Conservation (phyloP, 129 eudicot species). For the Saposhnikovia divaricata region DNA sequence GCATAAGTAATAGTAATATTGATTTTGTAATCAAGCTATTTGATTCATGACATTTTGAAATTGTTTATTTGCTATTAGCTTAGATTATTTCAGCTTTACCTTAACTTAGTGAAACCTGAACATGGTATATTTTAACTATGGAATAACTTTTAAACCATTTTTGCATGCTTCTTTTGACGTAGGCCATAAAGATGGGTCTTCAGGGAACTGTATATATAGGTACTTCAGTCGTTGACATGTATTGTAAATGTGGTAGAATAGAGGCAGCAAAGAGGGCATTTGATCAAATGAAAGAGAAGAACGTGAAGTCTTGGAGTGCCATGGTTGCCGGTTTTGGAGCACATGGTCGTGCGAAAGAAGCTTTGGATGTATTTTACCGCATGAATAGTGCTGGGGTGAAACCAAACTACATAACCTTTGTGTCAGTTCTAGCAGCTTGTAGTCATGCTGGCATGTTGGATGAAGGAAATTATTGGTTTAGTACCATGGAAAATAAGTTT, state of each 20-base stretch:
- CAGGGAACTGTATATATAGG: constrained; percentile 39
- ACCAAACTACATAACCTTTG: constrained; percentile 38
- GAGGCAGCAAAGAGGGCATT: constrained; percentile 37
- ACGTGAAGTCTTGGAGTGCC: constrained; percentile 45
- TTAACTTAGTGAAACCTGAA: background rate
- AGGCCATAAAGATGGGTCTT: constrained; percentile 37
- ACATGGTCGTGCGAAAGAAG: constrained; percentile 38
- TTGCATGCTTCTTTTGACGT: background rate
- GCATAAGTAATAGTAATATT: background rate
- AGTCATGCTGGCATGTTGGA: constrained; percentile 40
- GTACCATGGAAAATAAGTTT: constrained; percentile 32
- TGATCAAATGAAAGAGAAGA: constrained; percentile 28
- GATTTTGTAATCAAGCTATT: background rate
- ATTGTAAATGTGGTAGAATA: constrained; percentile 38
- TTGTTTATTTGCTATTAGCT: background rate
- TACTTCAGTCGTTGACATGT: constrained; percentile 48
- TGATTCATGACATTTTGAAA: background rate
- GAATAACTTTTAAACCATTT: background rate
- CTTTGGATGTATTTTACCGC: constrained; percentile 25
- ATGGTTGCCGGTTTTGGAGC: constrained; percentile 48
- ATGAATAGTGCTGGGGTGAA: constrained; percentile 29
- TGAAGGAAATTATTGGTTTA: constrained; percentile 45
- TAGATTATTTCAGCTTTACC: background rate
- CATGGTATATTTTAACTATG: background rate
- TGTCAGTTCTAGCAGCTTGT: constrained; percentile 41